Evolutionary conservation across 2,329 filamentous ascomycete genomes (phyloP).

Genomic region (Monosporascus ibericus): DNA sequence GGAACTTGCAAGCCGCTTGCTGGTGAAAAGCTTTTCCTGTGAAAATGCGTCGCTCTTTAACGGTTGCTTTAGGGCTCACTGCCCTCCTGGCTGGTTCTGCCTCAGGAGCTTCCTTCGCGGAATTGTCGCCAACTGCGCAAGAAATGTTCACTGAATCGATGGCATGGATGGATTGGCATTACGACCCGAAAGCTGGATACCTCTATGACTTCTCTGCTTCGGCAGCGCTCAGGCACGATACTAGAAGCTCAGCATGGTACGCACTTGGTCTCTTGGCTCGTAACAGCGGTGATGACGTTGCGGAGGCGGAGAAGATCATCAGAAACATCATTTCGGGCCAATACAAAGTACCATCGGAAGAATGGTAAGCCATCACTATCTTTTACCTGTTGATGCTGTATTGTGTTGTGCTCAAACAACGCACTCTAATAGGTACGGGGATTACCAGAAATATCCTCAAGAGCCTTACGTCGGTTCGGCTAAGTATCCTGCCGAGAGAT

Average conservation of each 20-base stretch:
- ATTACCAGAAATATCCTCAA: constrained; percentile 49
- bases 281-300: constrained; percentile 42
- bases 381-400: background rate
- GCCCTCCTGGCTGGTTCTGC: too few relatives aligned
- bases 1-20: too few relatives aligned
- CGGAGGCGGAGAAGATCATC: constrained; percentile 47
- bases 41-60: too few relatives aligned
- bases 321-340: constrained; percentile 47
- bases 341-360: constrained; percentile 42
- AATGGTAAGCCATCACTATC: constrained; percentile 43
- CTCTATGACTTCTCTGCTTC: constrained; percentile 42
- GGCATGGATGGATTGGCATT: constrained; percentile 48
- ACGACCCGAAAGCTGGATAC: constrained; percentile 46
- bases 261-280: constrained; percentile 51
- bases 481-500: constrained; percentile 34
- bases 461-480: constrained; percentile 49
- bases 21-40: too few relatives aligned
- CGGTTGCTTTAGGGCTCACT: too few relatives aligned
- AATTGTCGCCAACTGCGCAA: constrained; percentile 24
- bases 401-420: background rate
- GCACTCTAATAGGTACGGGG: constrained; percentile 31
- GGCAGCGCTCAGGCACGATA: constrained; percentile 47
- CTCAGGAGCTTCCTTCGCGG: too few relatives aligned
- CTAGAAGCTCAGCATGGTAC: constrained; percentile 53
- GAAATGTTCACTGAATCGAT: constrained; percentile 44